phyloP scores from a whole-genome alignment of 441 rosid species.

The Gossypium laxum region DNA sequence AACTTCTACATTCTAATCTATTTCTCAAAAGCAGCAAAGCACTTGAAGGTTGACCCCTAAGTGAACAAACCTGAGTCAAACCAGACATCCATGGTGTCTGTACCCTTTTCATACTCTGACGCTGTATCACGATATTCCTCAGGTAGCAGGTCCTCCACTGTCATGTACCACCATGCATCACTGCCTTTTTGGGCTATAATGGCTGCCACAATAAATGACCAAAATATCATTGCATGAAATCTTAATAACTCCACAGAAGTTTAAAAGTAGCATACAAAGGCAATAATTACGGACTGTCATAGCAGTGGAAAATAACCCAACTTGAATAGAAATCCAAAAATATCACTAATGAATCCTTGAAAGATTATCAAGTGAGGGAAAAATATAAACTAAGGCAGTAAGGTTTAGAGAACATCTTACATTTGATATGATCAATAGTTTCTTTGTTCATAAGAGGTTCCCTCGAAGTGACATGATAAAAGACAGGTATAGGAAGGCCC shows the following conservation, averaged over 20 bases:
- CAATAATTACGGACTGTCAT: neutral
- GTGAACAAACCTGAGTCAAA: slow-evolving; percentile 74
- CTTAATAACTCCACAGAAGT: slow-evolving; percentile 2
- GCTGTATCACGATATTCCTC: slow-evolving; percentile 63
- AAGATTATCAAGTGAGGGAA: neutral
- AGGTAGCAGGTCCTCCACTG: slow-evolving; percentile 77
- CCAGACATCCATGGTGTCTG: slow-evolving; percentile 99
- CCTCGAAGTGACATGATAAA: slow-evolving; percentile 64
- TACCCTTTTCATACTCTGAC: slow-evolving; percentile 75
- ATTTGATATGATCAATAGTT: slow-evolving; percentile 67
- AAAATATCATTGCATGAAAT: slow-evolving; percentile 1
- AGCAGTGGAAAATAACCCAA: slow-evolving; percentile 12
- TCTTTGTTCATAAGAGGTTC: slow-evolving; percentile 89
- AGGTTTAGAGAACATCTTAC: slow-evolving; percentile 39
- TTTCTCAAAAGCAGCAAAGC: neutral
- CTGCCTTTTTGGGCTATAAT: slow-evolving; percentile 77
- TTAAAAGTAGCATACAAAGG: neutral
- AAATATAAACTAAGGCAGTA: neutral
- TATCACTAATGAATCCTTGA: neutral
- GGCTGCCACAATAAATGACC: slow-evolving; percentile 36
- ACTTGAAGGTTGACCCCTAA: slow-evolving; percentile 5
- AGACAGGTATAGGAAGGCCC: slow-evolving; percentile 96
- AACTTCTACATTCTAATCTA: slow-evolving; percentile 8
- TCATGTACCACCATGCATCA: slow-evolving; percentile 98
- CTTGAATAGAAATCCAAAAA: neutral